phyloP scores from a whole-genome alignment of 306 rosid species.

The Begonia loranthoides region DNA sequence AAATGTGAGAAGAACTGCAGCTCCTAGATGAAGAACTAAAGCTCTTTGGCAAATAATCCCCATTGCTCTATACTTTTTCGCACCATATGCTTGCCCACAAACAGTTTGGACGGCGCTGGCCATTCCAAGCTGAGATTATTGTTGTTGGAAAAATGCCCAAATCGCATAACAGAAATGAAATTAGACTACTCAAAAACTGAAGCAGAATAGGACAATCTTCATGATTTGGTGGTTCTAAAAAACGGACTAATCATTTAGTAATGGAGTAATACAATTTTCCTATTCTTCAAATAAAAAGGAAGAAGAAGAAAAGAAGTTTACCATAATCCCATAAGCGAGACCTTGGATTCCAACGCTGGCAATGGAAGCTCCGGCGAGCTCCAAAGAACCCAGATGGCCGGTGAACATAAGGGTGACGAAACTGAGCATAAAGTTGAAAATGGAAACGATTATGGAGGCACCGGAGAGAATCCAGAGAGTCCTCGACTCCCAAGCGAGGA shows the following conservation, averaged over 20 bases:
- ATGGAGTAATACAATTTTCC: no score
- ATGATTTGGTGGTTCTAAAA: no score
- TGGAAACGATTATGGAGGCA: conserved; percentile 19
- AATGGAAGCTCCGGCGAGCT: conserved; percentile 65
- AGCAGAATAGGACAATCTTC: no score
- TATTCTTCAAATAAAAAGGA: no score
- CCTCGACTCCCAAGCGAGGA: no score
- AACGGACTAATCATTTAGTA: no score
- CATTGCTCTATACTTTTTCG: conserved; percentile 33
- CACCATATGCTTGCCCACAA: conserved; percentile 75
- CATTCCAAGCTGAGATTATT: conserved; percentile 39
- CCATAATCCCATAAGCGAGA: conserved; percentile 70
- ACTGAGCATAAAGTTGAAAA: conserved; percentile 30
- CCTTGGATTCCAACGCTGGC: conserved; percentile 62
- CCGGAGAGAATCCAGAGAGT: conserved; percentile 5
- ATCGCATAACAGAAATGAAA: no score
- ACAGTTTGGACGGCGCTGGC: conserved; percentile 72
- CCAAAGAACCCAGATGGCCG: conserved; percentile 43
- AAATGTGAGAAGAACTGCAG: conserved; percentile 7
- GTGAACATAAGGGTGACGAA: conserved; percentile 39
- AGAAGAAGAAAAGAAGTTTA: conserved; percentile 4
- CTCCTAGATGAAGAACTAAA: conserved; percentile 7
- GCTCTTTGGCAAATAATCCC: conserved; percentile 51
- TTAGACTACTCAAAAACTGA: no score
- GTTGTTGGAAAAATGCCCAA: no score